These are phyloP conservation scores for Oropetium thomaeum DNA, from an alignment of 176 grass and related monocot species.

Conservation along the genomic window DNA sequence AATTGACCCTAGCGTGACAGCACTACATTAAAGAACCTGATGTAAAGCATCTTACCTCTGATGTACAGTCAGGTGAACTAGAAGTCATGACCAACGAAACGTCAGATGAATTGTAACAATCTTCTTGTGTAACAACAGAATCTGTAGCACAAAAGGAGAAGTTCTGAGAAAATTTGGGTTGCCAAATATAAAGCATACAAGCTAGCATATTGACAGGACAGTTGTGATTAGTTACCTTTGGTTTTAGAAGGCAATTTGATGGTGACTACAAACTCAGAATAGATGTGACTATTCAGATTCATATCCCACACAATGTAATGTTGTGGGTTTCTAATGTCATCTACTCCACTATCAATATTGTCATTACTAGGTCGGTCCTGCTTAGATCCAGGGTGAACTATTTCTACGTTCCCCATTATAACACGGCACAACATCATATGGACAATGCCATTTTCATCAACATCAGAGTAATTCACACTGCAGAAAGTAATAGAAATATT, in stretches of 20 bases:
- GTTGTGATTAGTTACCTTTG: conserved; percentile 58
- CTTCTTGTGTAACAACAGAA: conserved; percentile 50
- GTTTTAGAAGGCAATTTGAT: conserved; percentile 67
- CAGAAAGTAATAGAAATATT: conserved; percentile 51
- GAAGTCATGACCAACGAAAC: conserved; percentile 66
- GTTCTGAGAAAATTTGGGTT: conserved; percentile 22
- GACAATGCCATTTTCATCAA: conserved; percentile 77
- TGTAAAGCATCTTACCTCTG: conserved; percentile 58
- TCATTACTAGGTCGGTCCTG: conserved; percentile 66
- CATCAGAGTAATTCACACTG: conserved; percentile 90
- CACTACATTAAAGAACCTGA: conserved; percentile 16
- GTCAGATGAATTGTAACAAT: conserved; percentile 50
- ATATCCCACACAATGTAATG: conserved; percentile 95
- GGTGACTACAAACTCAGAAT: conserved; percentile 88
- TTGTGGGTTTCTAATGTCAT: conserved; percentile 80
- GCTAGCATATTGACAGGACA: conserved; percentile 22
- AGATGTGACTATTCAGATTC: conserved; percentile 81
- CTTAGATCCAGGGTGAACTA: conserved; percentile 78
- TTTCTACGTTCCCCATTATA: conserved; percentile 95
- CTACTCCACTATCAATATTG: conserved; percentile 91
- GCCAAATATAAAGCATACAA: conserved; percentile 14
- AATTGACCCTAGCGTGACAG: conserved; percentile 38
- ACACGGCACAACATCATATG: conserved; percentile 93
- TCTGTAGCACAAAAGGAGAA: conserved; percentile 49
- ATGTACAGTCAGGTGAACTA: conserved; percentile 43